phyloP scores from a whole-genome alignment of 140 eudicot genomes.

The Erigeron philadelphicus region DNA sequence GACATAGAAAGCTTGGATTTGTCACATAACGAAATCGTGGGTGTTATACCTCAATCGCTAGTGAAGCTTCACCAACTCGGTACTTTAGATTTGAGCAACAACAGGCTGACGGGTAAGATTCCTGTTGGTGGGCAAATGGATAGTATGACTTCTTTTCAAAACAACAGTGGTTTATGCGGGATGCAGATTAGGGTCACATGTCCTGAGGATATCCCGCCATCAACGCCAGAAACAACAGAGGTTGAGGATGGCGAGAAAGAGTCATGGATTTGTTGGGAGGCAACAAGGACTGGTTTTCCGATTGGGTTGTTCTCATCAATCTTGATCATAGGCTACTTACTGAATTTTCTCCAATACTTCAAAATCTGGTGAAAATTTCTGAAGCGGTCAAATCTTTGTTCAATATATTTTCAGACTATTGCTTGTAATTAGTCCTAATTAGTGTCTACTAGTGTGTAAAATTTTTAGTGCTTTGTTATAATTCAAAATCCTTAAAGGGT shows the following conservation, averaged over 20 bases:
- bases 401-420: background rate
- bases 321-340: background rate
- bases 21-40: background rate
- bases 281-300: background rate
- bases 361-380: background rate
- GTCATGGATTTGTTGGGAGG: background rate
- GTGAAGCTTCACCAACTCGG: background rate
- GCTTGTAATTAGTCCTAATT: background rate
- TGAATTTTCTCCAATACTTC: background rate
- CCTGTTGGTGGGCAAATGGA: background rate
- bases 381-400: background rate
- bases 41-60: background rate
- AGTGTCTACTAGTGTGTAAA: too few species aligned
- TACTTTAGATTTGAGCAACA: background rate
- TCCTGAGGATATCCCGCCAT: background rate
- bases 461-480: too few species aligned
- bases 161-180: background rate
- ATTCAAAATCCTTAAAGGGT: too few species aligned
- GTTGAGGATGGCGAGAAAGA: background rate
- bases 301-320: background rate
- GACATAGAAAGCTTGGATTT: background rate
- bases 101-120: background rate
- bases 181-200: background rate
- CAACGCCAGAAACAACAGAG: background rate
- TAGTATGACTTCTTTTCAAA: background rate